Percentiles rank a stretch among this genome's conserved stretches.
Conservation (phyloP, 2,329 filamentous ascomycete species). For the Nemania diffusa region DNA sequence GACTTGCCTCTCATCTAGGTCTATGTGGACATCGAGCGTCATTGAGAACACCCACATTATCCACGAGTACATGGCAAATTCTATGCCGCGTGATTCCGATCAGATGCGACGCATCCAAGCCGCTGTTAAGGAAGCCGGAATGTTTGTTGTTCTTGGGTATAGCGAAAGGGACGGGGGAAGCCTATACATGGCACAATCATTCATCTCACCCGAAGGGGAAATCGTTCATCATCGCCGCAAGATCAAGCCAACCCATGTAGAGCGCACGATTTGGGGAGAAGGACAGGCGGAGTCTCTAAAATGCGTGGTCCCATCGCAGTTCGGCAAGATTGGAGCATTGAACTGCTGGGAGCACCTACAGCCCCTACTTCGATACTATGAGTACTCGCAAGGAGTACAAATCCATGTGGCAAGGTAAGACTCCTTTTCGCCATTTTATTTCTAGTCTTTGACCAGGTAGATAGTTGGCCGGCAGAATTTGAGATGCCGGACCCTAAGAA, state of each 20-base stretch:
- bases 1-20: conserved; percentile 44
- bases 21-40: conserved; percentile 53
- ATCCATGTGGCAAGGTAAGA: conserved; percentile 49
- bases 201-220: conserved; percentile 61
- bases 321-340: conserved; percentile 63
- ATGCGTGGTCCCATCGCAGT: conserved; percentile 60
- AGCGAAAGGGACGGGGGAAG: conserved; percentile 58
- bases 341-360: conserved; percentile 70
- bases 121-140: conserved; percentile 54
- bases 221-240: conserved; percentile 60
- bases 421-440: neutral
- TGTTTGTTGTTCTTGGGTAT: conserved; percentile 61
- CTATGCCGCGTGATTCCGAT: conserved; percentile 51
- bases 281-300: conserved; percentile 66
- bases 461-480: conserved; percentile 50
- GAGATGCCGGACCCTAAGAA: conserved; percentile 51
- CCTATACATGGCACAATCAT: conserved; percentile 61
- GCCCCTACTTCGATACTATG: conserved; percentile 56
- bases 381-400: conserved; percentile 51
- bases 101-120: conserved; percentile 57
- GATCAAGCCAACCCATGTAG: conserved; percentile 62
- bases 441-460: conserved; percentile 31
- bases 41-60: conserved; percentile 56
- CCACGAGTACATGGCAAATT: conserved; percentile 51
- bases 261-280: conserved; percentile 63